Evolutionary conservation across 75 land plant species (phyloP).

Genomic region (Cupressus sempervirens): DNA sequence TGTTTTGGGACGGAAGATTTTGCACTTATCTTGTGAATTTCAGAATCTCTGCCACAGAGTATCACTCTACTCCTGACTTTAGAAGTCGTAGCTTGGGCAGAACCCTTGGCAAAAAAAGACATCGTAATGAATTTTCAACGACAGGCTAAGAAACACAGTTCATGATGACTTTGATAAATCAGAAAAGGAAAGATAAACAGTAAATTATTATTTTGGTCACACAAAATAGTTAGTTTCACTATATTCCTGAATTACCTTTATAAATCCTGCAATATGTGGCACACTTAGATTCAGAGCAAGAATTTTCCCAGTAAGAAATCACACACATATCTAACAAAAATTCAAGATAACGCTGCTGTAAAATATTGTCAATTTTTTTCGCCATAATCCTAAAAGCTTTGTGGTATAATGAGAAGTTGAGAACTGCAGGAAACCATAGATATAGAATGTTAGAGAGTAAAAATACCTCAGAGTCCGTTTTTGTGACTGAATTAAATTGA

Average conservation of each 20-base stretch:
- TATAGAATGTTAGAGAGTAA: too few species aligned
- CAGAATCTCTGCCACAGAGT: constrained; percentile 1
- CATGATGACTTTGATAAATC: not conserved
- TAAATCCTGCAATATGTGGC: not conserved
- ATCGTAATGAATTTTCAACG: not conserved
- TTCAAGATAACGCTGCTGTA: too few species aligned
- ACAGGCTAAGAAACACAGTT: too few species aligned
- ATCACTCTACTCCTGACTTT: not conserved
- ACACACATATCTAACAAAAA: not conserved
- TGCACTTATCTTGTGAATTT: not conserved
- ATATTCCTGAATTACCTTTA: not conserved
- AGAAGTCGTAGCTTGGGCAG: not conserved
- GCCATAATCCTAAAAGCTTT: not conserved
- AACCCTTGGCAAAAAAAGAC: not conserved
- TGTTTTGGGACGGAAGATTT: not conserved
- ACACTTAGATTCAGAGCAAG: not conserved
- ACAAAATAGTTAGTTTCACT: too few species aligned
- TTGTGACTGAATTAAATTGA: too few species aligned
- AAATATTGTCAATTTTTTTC: not conserved
- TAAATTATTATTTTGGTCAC: too few species aligned
- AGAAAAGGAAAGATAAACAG: not conserved
- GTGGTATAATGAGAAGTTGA: not conserved
- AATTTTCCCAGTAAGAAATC: not conserved
- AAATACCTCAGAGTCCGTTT: too few species aligned
- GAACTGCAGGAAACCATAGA: too few species aligned